Percentiles rank a stretch among this genome's conserved stretches.
These are phyloP conservation scores for Phytopythium ostracodes DNA, from an alignment of 352 stramenopile genomes.

Conservation along the genomic window DNA sequence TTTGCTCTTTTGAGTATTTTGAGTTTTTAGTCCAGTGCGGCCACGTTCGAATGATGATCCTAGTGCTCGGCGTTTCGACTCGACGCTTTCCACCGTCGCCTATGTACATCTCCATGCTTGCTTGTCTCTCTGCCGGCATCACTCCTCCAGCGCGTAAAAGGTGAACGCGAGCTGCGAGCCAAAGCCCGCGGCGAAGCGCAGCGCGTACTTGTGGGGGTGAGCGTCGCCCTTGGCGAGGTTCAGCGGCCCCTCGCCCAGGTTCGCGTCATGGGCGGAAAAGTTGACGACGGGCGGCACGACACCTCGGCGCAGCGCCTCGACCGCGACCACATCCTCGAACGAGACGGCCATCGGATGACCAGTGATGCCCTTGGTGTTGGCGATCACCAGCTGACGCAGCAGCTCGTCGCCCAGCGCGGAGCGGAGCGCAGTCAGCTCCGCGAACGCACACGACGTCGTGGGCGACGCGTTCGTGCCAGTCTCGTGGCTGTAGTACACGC, in stretches of 20 bases:
- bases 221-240: conserved; percentile 49
- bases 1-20: neutral
- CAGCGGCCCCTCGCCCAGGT: conserved; percentile 44
- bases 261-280: conserved; percentile 83
- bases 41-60: neutral
- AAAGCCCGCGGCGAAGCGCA: conserved; percentile 96
- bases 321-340: conserved; percentile 95
- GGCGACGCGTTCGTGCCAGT: conserved; percentile 94
- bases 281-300: conserved; percentile 90
- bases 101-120: neutral
- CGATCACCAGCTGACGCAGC: conserved; percentile 72
- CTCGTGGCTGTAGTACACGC: conserved; percentile 97
- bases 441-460: conserved; percentile 91
- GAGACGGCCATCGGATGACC: conserved; percentile 96
- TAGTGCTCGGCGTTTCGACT: neutral
- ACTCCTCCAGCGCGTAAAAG: conserved; percentile 82
- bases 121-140: neutral
- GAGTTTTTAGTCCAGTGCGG: neutral
- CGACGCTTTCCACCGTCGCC: neutral
- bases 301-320: conserved; percentile 87
- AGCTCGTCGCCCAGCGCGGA: conserved; percentile 66
- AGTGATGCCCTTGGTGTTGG: conserved; percentile 95
- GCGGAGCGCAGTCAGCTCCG: conserved; percentile 82
- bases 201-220: conserved; percentile 88
- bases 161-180: conserved; percentile 95